Conservation (phyloP, 179 eudicot species). For the Carnegiea gigantea region DNA sequence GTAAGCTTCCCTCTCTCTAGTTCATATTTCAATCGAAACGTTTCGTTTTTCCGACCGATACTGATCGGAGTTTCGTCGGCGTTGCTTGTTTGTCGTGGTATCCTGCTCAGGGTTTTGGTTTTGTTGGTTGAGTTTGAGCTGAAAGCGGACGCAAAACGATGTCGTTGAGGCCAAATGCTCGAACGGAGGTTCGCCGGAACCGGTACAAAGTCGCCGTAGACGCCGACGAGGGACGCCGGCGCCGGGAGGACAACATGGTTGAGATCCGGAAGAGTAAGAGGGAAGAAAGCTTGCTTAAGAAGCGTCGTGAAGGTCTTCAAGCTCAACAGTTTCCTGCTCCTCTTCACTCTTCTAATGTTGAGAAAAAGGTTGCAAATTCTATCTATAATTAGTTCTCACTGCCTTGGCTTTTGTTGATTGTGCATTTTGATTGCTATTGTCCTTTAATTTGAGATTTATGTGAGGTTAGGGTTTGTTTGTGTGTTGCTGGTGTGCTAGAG, state of each 20-base stretch:
- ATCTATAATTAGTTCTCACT: not conserved
- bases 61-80: not conserved
- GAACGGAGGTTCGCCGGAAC: constrained; percentile 47
- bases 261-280: constrained; percentile 79
- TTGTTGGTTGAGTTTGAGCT: not conserved
- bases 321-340: constrained; percentile 36
- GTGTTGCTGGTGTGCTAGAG: not conserved
- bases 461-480: not conserved
- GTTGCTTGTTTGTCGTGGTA: not conserved
- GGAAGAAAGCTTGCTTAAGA: constrained; percentile 79
- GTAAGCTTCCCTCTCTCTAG: not conserved
- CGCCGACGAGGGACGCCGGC: constrained; percentile 79
- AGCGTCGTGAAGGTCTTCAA: constrained; percentile 75
- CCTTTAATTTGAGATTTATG: not conserved
- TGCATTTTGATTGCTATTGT: not conserved
- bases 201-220: constrained; percentile 78
- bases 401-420: not conserved
- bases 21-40: not conserved
- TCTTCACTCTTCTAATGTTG: constrained; percentile 42
- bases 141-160: not conserved
- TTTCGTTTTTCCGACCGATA: not conserved
- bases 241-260: constrained; percentile 81
- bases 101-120: not conserved
- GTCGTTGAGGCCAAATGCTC: constrained; percentile 19
- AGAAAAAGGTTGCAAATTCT: constrained; percentile 48